Conservation (phyloP, 345 rosid genomes). For the Brassica carinata region DNA sequence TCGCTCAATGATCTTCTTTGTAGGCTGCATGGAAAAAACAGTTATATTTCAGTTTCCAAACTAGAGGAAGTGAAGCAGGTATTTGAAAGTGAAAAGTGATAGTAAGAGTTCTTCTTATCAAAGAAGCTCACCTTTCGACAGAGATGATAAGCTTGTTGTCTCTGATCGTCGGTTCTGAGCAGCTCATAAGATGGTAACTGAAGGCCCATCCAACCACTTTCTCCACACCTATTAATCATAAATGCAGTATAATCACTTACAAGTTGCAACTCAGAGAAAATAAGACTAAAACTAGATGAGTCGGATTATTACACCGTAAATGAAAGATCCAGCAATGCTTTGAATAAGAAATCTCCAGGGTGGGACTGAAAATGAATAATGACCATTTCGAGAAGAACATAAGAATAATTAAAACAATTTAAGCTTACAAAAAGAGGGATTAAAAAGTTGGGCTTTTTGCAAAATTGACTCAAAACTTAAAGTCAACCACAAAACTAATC, state of each 20-base stretch:
- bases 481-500: no score
- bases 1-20: no score
- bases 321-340: slow-evolving; percentile 87
- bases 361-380: slow-evolving; percentile 61
- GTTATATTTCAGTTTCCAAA: no score
- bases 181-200: slow-evolving; percentile 73
- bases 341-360: slow-evolving; percentile 85
- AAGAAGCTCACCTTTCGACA: slow-evolving; percentile 60
- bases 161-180: slow-evolving; percentile 53
- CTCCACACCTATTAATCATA: slow-evolving; percentile 65
- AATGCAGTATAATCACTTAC: no score
- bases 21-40: no score
- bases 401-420: neutral
- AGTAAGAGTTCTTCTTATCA: neutral
- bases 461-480: no score
- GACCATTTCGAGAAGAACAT: neutral
- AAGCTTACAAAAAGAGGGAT: neutral
- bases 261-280: neutral
- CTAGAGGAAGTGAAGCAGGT: no score
- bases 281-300: neutral
- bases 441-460: no score
- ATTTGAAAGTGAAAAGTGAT: no score
- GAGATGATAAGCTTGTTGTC: slow-evolving; percentile 70
- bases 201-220: slow-evolving; percentile 92
- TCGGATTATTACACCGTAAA: slow-evolving; percentile 62